Base-by-base conservation (phyloP, 441 rosid genomes). In the Brassica hybrid region DNA sequence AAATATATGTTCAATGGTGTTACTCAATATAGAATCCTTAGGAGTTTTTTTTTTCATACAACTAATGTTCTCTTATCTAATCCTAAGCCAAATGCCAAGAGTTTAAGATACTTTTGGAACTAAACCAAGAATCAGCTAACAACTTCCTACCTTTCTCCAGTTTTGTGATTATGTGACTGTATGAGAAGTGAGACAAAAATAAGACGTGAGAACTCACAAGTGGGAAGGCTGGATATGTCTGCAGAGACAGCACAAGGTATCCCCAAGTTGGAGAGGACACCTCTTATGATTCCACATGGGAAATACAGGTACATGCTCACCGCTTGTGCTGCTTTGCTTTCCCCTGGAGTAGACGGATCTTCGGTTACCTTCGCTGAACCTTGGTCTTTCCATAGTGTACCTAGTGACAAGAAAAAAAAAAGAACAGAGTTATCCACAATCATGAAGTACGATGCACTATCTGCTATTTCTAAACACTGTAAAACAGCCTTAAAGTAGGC, bases 211-310 rank as follows among this genome's bases (percentile, higher is more conserved):
- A 50, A 50, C 57, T 50, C 57, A 50, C 57, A 50, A 50, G 57
- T 50, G 57, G 98, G 99, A 79, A 91, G 98, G 81, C 86, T 92
- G 54, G 98, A 92, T 50, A 96, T 89, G 66, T 96, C 99, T 0
- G 98, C 98, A 14, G 99, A 91, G 74, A 96, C 98, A 4, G 97
- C 97, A 77, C 98, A 96, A 69, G 97, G 90, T 52, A 93, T 96
- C 77, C 99, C 99, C 82, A 96, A 85, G 83, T 94, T 96, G 16
- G 99, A 96, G 76, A 96, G 97, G 25, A 97, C 99, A 62, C 98
- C 99, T 80, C 97, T 88, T 75, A 96, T 96, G 74, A 96, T 93
- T 72, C 99, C 98, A 81, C 98, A 94, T 1, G 99, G 98, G 69
- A 96, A 96, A 84, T 96, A 92, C 23, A 92, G 83, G 82, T 89